Conservation (phyloP, 352 stramenopile genomes). For the Ochromonadaceae sp. region DNA sequence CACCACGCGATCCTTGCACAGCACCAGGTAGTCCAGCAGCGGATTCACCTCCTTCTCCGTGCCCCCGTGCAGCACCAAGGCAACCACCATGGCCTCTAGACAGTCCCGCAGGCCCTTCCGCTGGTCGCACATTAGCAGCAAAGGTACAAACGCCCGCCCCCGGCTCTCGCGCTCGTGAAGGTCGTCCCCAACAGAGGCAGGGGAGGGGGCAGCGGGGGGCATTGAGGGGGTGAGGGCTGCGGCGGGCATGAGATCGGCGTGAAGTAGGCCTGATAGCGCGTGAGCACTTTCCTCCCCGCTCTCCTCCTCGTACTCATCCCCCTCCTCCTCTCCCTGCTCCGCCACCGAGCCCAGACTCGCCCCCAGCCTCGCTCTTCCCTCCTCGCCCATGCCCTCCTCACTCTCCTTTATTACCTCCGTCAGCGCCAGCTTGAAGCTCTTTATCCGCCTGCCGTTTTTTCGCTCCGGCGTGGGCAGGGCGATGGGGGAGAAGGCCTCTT, state of each 20-base stretch:
- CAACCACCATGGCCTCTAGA: neutral
- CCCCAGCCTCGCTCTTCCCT: neutral
- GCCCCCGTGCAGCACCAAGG: neutral
- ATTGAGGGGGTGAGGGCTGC: too few relatives aligned
- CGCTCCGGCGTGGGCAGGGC: too few relatives aligned
- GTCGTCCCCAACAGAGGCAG: too few relatives aligned
- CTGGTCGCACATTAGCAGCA: too few relatives aligned
- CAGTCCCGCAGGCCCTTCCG: neutral
- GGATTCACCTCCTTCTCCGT: neutral
- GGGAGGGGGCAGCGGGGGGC: too few relatives aligned
- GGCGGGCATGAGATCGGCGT: too few relatives aligned
- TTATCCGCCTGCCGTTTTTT: too few relatives aligned
- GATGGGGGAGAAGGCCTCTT: too few relatives aligned
- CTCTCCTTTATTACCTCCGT: neutral
- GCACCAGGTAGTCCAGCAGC: neutral
- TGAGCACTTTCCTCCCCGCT: neutral
- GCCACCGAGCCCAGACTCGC: too few relatives aligned
- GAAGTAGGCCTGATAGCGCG: neutral
- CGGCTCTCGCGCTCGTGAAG: too few relatives aligned
- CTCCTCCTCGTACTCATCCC: neutral
- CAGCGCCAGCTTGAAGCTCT: conserved; percentile 9
- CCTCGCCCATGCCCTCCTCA: neutral
- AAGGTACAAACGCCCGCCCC: too few relatives aligned
- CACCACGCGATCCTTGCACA: neutral
- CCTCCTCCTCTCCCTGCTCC: too few relatives aligned